Evolutionary conservation across 495 filamentous ascomycete species (phyloP).

Genomic region (Aspergillus sparsus): DNA sequence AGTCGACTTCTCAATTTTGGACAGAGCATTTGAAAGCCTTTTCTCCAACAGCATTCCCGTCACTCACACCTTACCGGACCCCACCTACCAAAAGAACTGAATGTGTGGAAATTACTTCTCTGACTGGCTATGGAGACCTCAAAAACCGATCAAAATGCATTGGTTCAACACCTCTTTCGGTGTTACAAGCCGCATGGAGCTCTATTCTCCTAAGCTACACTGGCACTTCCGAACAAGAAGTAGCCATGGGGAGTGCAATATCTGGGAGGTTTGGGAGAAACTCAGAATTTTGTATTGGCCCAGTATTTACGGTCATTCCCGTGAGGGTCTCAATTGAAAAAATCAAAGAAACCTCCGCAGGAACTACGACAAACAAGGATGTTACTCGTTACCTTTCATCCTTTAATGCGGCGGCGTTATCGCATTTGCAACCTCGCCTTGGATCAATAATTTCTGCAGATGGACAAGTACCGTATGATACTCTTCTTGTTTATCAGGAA

Average conservation of each 20-base stretch:
- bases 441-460: conserved; percentile 24
- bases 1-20: conserved; percentile 63
- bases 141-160: conserved; percentile 34
- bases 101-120: conserved; percentile 24
- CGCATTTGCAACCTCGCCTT: conserved; percentile 26
- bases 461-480: conserved; percentile 26
- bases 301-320: conserved; percentile 76
- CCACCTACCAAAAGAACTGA: conserved; percentile 17
- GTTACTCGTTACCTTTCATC: conserved; percentile 24
- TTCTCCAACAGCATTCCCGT: conserved; percentile 31
- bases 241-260: conserved; percentile 57
- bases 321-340: conserved; percentile 37
- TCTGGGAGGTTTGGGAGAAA: conserved; percentile 66
- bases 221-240: conserved; percentile 37
- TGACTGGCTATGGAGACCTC: conserved; percentile 20
- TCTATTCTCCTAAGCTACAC: conserved; percentile 52
- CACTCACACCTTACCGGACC: conserved; percentile 20
- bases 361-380: conserved; percentile 21
- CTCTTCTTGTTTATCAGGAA: conserved; percentile 29
- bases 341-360: conserved; percentile 9
- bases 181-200: conserved; percentile 72
- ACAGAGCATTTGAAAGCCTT: conserved; percentile 42
- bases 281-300: conserved; percentile 64
- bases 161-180: conserved; percentile 64
- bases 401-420: conserved; percentile 24